Evolutionary conservation across 441 rosid species (phyloP).

Genomic region (Brassica hybrid): DNA sequence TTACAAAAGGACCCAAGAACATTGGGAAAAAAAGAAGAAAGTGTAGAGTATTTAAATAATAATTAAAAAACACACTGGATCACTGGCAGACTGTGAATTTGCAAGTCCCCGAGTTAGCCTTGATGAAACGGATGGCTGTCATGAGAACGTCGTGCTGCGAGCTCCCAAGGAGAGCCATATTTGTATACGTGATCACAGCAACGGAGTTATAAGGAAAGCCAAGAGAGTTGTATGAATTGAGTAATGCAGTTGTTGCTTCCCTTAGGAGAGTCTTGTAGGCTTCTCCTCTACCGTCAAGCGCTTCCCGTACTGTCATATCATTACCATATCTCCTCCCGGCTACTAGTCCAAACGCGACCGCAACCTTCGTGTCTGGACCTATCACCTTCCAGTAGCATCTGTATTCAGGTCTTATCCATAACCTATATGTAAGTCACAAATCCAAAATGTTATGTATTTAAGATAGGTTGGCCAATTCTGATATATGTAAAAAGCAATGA

Average conservation of each 20-base stretch:
- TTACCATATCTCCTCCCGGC: slow-evolving; percentile 68
- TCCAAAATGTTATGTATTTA: slow-evolving; percentile 10
- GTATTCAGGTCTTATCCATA: slow-evolving; percentile 72
- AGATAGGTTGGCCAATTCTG: neutral
- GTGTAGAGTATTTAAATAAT: slow-evolving; percentile 2
- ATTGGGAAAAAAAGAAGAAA: neutral
- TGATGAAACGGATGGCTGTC: slow-evolving; percentile 67
- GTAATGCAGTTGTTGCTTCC: slow-evolving; percentile 82
- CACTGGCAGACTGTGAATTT: slow-evolving; percentile 74
- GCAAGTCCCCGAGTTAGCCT: slow-evolving; percentile 83
- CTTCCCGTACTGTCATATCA: slow-evolving; percentile 66
- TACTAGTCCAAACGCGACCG: slow-evolving; percentile 60
- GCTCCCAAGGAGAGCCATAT: slow-evolving; percentile 63
- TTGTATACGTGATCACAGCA: slow-evolving; percentile 55
- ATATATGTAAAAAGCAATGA: neutral
- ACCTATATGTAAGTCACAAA: slow-evolving; percentile 50
- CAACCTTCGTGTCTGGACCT: slow-evolving; percentile 69
- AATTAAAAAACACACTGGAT: slow-evolving; percentile 17
- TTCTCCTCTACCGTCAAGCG: slow-evolving; percentile 76
- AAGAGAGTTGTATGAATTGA: slow-evolving; percentile 76
- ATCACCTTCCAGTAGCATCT: slow-evolving; percentile 80
- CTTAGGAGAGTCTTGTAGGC: slow-evolving; percentile 77
- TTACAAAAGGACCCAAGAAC: slow-evolving; percentile 33
- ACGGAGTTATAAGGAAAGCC: slow-evolving; percentile 61
- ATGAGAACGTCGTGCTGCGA: slow-evolving; percentile 57